Evolutionary conservation across 768 basidiomycete genomes (phyloP).

Genomic region (Butyriboletus loyo): DNA sequence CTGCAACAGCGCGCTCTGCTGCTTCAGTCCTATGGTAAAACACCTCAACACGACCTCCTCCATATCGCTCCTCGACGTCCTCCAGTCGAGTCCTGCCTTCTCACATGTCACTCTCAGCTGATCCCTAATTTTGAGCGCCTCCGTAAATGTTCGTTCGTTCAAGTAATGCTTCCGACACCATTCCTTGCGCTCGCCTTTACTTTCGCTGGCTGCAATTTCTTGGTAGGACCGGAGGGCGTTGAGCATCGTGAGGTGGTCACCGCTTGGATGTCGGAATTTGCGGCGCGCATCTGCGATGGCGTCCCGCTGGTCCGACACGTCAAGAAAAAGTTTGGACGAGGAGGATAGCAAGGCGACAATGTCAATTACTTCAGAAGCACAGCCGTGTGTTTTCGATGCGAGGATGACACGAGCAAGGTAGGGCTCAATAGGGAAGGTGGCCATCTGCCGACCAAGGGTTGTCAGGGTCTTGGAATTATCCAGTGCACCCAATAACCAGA

Average conservation of each 20-base stretch:
- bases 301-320: constrained; percentile 73
- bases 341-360: constrained; percentile 82
- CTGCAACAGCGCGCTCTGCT: constrained; percentile 81
- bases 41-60: constrained; percentile 69
- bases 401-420: constrained; percentile 74
- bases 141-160: constrained; percentile 75
- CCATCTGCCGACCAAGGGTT: constrained; percentile 75
- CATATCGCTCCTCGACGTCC: constrained; percentile 55
- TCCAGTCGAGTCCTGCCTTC: constrained; percentile 59
- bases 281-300: constrained; percentile 62
- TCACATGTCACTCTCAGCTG: constrained; percentile 72
- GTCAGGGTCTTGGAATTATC: constrained; percentile 66
- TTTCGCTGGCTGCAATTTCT: constrained; percentile 53
- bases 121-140: constrained; percentile 74
- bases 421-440: constrained; percentile 91
- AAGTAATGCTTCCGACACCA: constrained; percentile 88
- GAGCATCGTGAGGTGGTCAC: constrained; percentile 89
- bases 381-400: constrained; percentile 69
- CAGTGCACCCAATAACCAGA: constrained; percentile 81
- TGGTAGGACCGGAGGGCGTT: constrained; percentile 83
- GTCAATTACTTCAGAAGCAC: constrained; percentile 75
- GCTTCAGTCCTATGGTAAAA: constrained; percentile 72
- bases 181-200: constrained; percentile 47
- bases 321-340: constrained; percentile 78
- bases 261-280: constrained; percentile 79